Evolutionary conservation across 2,329 filamentous ascomycete species (phyloP).

Genomic region (Botrytis sinoallii): DNA sequence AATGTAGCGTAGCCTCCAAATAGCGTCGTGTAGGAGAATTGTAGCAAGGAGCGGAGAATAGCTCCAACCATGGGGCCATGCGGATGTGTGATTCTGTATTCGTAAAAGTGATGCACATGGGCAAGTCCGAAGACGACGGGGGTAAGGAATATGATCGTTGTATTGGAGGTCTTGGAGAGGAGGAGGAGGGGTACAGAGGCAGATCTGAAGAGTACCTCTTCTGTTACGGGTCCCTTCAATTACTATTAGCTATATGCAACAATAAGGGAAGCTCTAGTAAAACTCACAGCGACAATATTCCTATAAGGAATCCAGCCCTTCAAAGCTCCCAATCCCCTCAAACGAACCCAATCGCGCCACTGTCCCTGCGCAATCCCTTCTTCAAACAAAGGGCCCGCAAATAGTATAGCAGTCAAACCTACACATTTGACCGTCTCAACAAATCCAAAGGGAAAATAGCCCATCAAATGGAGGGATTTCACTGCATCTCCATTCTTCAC

Average conservation of each 20-base stretch:
- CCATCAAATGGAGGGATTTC: conserved; percentile 67
- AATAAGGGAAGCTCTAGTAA: not conserved
- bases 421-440: conserved; percentile 61
- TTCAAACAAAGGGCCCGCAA: conserved; percentile 82
- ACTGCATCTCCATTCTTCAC: conserved; percentile 48
- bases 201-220: conserved; percentile 91
- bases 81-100: conserved; percentile 80
- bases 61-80: conserved; percentile 61
- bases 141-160: conserved; percentile 70
- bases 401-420: conserved; percentile 74
- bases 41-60: conserved; percentile 70
- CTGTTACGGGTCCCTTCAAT: conserved; percentile 73
- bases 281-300: conserved; percentile 77
- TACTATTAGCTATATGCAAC: not conserved
- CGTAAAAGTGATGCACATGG: conserved; percentile 94
- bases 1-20: conserved; percentile 95
- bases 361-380: conserved; percentile 67
- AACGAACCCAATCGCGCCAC: conserved; percentile 62
- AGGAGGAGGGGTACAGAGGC: conserved; percentile 81
- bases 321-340: conserved; percentile 57
- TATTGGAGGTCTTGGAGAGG: conserved; percentile 53
- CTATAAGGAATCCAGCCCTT: conserved; percentile 79
- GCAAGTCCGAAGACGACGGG: conserved; percentile 90
- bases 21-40: conserved; percentile 85
- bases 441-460: conserved; percentile 74